Conservation (phyloP, 2,329 filamentous ascomycete species). For the Scortechinia acanthostroma region DNA sequence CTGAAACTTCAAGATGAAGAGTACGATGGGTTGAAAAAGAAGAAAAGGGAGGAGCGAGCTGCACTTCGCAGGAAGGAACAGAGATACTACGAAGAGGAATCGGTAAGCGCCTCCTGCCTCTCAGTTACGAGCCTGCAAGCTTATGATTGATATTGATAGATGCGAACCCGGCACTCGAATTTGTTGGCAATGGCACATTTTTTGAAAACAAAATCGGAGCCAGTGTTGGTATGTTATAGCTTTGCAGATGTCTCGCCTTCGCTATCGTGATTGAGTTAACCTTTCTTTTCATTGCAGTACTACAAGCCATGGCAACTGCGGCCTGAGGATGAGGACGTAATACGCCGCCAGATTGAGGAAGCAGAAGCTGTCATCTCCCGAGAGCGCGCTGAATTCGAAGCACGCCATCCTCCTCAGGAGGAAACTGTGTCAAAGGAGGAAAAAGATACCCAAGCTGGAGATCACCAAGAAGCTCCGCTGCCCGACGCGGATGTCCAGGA, state of each 20-base stretch:
- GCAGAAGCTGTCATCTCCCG: slow-evolving; percentile 54
- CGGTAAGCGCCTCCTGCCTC: slow-evolving; percentile 42
- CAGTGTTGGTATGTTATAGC: slow-evolving; percentile 58
- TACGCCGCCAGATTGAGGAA: slow-evolving; percentile 64
- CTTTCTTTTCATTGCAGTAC: slow-evolving; percentile 42
- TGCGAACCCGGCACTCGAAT: slow-evolving; percentile 69
- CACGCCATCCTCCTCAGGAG: neutral
- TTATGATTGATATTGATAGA: slow-evolving; percentile 35
- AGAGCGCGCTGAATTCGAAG: slow-evolving; percentile 58
- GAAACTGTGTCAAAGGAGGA: neutral
- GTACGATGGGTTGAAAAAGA: slow-evolving; percentile 59
- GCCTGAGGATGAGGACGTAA: slow-evolving; percentile 59
- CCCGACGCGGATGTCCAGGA: neutral
- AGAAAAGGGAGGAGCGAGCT: slow-evolving; percentile 56
- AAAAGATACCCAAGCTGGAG: neutral
- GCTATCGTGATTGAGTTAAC: neutral
- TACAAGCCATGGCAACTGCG: slow-evolving; percentile 79
- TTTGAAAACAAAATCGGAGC: slow-evolving; percentile 64
- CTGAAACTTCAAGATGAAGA: slow-evolving; percentile 67
- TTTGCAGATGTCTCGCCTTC: neutral
- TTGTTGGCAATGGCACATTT: slow-evolving; percentile 67
- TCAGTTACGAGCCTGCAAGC: slow-evolving; percentile 4
- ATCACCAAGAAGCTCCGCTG: neutral
- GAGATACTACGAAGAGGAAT: slow-evolving; percentile 67
- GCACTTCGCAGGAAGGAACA: slow-evolving; percentile 62